Evolutionary conservation across 192 early-diverging fungal species (phyloP), one percentile per base, ranked within the genome.

Genomic region (Endogone sp.): DNA sequence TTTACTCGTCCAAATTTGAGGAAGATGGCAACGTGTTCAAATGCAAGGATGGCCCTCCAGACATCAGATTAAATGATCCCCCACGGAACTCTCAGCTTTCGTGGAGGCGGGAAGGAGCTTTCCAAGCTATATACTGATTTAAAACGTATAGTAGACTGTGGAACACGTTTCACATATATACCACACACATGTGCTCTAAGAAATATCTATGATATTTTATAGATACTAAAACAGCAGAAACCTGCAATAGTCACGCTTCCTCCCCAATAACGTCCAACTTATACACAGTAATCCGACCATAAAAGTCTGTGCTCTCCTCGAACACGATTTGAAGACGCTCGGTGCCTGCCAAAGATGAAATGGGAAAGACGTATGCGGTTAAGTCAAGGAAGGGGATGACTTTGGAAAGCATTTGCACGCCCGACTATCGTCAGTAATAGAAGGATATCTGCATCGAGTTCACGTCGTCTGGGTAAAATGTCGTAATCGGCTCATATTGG

Each of bases 281-380:
- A 78, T 95, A 95, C 10, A 95, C 73, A 29, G 89, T 86, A 30
- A 94, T 86, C 55, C 94, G 80, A 24, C 94, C 94, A 76, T 90
- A 94, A 79, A 95, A 94, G 70, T 95, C 94, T 2, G 93, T 90
- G 75, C 91, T 90, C 26, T 77, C 76, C 56, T 81, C 81, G 75
- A 94, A 92, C 4, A 95, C 69, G 20, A 95, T 80, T 66, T 89
- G 89, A 32, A 91, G 62, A 58, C 74, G 64, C 24, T 73, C 65
- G 13, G 82, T 70, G 24, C 69, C 49, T 49, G 37, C 16, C 16
- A 6, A 6, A 11, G 37, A 49, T 49, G 16, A 49, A 11, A 49
- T 16, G 37, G 37, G 37, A 1, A 49, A 49, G 16, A 16, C 16
- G 37, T 49, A 16, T 49, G 1, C 37, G 6, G 16, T 49, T n/a